Conservation (phyloP, 2,329 filamentous ascomycete genomes). For the Fusarium staphyleae region DNA sequence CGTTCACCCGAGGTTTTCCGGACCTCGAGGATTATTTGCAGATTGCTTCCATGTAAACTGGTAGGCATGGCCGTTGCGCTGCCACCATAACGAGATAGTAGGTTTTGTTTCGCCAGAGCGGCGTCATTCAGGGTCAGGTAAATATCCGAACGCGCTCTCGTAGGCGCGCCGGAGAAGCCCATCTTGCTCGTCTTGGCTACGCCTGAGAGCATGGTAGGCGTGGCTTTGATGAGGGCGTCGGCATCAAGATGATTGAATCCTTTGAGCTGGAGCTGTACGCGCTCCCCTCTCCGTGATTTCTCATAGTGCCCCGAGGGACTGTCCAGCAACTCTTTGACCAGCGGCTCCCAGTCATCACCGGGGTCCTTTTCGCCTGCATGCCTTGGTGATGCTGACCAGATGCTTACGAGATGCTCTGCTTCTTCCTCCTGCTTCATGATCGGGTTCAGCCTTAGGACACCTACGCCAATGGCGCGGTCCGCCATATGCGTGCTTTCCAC, state of each 20-base stretch:
- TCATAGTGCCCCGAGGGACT: conserved; percentile 78
- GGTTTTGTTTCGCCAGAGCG: conserved; percentile 76
- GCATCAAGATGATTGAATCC: conserved; percentile 80
- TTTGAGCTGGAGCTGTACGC: conserved; percentile 79
- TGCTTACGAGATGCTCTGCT: conserved; percentile 75
- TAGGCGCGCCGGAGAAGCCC: conserved; percentile 91
- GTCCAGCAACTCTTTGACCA: conserved; percentile 76
- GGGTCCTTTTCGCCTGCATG: conserved; percentile 64
- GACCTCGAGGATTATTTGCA: conserved; percentile 91
- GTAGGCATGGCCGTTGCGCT: conserved; percentile 74
- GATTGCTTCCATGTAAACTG: conserved; percentile 70
- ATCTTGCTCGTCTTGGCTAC: conserved; percentile 85
- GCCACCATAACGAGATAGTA: conserved; percentile 72
- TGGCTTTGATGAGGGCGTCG: conserved; percentile 81
- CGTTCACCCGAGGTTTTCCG: conserved; percentile 79
- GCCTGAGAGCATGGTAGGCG: conserved; percentile 84
- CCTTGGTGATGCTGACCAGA: conserved; percentile 73
- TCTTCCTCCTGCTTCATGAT: conserved; percentile 76
- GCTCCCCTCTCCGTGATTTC: conserved; percentile 74
- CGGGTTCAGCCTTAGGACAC: conserved; percentile 76
- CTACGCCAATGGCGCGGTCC: conserved; percentile 74
- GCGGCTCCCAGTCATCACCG: conserved; percentile 72
- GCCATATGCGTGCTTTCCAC: conserved; percentile 41
- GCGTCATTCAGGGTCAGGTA: conserved; percentile 87
- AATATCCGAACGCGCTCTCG: conserved; percentile 88